Conservation (phyloP, 2,329 filamentous ascomycete species). For the Colletotrichum orchidophilum region DNA sequence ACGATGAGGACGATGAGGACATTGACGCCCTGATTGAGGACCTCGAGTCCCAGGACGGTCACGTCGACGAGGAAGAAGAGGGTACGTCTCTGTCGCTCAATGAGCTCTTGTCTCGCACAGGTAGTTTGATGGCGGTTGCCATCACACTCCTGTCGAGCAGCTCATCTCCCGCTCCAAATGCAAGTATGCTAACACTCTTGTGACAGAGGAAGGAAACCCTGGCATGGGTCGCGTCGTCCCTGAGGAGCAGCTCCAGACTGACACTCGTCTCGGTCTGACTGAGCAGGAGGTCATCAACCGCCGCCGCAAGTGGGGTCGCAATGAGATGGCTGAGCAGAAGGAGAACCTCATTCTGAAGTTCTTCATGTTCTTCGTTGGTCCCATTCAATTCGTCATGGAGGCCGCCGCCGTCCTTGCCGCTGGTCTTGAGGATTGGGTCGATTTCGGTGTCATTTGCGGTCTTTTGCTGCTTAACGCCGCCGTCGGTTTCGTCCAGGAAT, state of each 20-base stretch:
- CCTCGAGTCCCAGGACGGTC: conserved; percentile 83
- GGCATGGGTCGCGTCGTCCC: conserved; percentile 71
- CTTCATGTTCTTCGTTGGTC: conserved; percentile 82
- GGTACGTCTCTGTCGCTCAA: conserved; percentile 43
- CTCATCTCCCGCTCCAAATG: background rate
- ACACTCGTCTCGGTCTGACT: conserved; percentile 77
- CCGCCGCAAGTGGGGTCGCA: conserved; percentile 77
- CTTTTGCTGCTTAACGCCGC: conserved; percentile 84
- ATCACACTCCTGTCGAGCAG: background rate
- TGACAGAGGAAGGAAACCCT: conserved; percentile 46
- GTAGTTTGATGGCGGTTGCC: background rate
- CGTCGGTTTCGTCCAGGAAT: conserved; percentile 91
- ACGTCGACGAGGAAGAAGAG: conserved; percentile 71
- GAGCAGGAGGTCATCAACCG: conserved; percentile 71
- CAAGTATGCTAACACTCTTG: conserved; percentile 2
- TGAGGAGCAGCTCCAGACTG: conserved; percentile 81
- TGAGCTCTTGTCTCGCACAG: background rate
- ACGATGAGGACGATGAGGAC: conserved; percentile 80
- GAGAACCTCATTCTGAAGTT: conserved; percentile 88
- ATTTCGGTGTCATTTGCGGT: conserved; percentile 90
- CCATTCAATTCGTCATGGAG: conserved; percentile 96
- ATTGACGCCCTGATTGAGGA: conserved; percentile 90
- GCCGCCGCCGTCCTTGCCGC: conserved; percentile 82
- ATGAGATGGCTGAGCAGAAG: conserved; percentile 92
- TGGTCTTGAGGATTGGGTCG: conserved; percentile 88